phyloP scores from a whole-genome alignment of 2,329 filamentous ascomycete species.

The Colletotrichum musicola region DNA sequence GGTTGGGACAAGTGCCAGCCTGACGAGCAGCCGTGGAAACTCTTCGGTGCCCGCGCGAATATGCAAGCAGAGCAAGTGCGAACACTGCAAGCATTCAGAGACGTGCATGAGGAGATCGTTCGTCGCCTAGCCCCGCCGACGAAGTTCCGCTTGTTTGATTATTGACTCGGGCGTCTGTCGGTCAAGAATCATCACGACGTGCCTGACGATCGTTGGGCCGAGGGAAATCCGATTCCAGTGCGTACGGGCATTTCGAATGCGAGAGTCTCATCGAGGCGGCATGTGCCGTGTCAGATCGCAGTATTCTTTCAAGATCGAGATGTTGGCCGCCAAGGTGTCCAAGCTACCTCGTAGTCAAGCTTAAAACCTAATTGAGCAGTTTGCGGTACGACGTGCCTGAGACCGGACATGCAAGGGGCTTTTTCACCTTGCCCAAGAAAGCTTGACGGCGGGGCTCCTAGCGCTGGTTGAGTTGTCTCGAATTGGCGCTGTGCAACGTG shows the following conservation, averaged over 20 bases:
- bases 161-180: slow-evolving; percentile 4
- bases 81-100: slow-evolving; percentile 20
- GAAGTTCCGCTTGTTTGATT: slow-evolving; percentile 27
- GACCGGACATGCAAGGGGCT: slow-evolving; percentile 10
- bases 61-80: slow-evolving; percentile 20
- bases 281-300: slow-evolving; percentile 5
- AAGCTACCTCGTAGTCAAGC: slow-evolving; percentile 12
- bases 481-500: slow-evolving; percentile 6
- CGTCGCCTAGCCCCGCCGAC: slow-evolving; percentile 17
- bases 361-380: slow-evolving; percentile 2
- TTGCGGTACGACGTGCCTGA: background rate
- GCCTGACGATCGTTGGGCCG: background rate
- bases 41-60: slow-evolving; percentile 12
- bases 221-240: background rate
- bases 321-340: slow-evolving; percentile 18
- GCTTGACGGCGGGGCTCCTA: slow-evolving; percentile 1
- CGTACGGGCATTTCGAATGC: background rate
- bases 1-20: slow-evolving; percentile 46
- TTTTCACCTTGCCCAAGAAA: slow-evolving; percentile 6
- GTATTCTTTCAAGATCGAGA: slow-evolving; percentile 1
- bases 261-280: background rate
- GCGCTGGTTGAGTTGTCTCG: slow-evolving; percentile 4
- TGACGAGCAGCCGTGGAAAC: slow-evolving; percentile 45
- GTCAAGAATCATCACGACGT: background rate
- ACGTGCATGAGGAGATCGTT: slow-evolving; percentile 32